A percentile compares a stretch with the other conserved stretches of the same genome.
phyloP scores from a whole-genome alignment of 129 eudicot species.

The Pulicaria dysenterica region DNA sequence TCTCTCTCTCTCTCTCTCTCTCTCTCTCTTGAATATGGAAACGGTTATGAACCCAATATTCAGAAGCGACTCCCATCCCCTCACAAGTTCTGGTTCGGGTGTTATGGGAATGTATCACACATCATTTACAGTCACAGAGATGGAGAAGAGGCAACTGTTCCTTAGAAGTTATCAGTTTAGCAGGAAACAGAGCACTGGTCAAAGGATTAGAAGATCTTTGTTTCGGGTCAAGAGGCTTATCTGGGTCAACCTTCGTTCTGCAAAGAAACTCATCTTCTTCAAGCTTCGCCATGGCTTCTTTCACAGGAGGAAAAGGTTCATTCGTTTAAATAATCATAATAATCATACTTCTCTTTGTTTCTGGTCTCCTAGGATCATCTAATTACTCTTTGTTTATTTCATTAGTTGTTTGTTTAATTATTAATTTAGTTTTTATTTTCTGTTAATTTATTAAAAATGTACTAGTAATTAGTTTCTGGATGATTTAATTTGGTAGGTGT shows the following conservation, averaged over 20 bases:
- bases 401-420: slow-evolving; percentile 12
- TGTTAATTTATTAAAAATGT: slow-evolving; percentile 5
- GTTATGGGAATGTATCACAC: slow-evolving; percentile 27
- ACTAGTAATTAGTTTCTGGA: neutral
- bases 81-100: slow-evolving; percentile 6
- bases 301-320: slow-evolving; percentile 48
- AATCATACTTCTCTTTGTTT: slow-evolving; percentile 38
- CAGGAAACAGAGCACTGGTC: slow-evolving; percentile 59
- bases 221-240: slow-evolving; percentile 65
- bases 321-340: slow-evolving; percentile 32
- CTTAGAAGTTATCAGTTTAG: slow-evolving; percentile 81
- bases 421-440: slow-evolving; percentile 1
- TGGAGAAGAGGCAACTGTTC: slow-evolving; percentile 82
- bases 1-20: slow-evolving; percentile 2
- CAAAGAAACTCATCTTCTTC: slow-evolving; percentile 51
- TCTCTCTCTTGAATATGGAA: slow-evolving; percentile 20
- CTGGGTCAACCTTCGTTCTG: slow-evolving; percentile 58
- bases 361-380: slow-evolving; percentile 40
- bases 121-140: slow-evolving; percentile 40
- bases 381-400: slow-evolving; percentile 3
- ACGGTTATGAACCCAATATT: slow-evolving; percentile 34
- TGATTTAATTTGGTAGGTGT: slow-evolving; percentile 11
- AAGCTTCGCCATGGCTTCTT: slow-evolving; percentile 66
- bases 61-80: slow-evolving; percentile 36
- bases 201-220: slow-evolving; percentile 58